Evolutionary conservation across 2,329 filamentous ascomycete genomes (phyloP), one percentile per base, ranked within the genome.

Genomic region (Trichoderma pleuroti): DNA sequence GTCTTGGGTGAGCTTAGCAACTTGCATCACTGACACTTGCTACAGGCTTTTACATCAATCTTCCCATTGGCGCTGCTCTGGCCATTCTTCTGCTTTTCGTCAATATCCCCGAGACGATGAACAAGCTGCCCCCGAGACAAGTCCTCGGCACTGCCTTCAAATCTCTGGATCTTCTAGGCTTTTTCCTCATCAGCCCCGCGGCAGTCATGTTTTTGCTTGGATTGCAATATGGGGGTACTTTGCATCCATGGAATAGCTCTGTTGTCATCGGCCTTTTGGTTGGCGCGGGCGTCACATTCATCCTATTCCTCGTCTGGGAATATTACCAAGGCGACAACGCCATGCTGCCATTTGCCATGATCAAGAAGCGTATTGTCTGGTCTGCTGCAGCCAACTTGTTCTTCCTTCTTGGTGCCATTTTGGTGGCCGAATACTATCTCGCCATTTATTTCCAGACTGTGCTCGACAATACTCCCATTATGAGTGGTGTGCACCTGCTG

Each of bases 391-490:
- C 49, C 1, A 46, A 32, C 12, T 0, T 56, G 42, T 67, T 67
- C 63, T 67, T 46, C 32, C 26, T 67, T 28, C 24, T 28, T 28
- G 39, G 39, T 4, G 26, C 32, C 0, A 26, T 57, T 36, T 34
- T 67, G 24, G 46, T 57, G 11, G 21, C 32, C 14, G 26, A 82
- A 5, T 84, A 84, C 76, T 86, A 81, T 73, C 76, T 87, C 6
- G 84, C 85, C 11, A 80, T 86, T 68, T 87, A 84, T 82, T 86
- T 86, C 76, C 84, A 86, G 71, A 82, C 81, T 14, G 81, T 85
- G 49, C 76, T 82, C 82, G 77, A 18, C 64, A 72, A 28, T 72
- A 75, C 1, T 76, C 78, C 30, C 68, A 79, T 6, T 54, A 77
- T 59, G 10, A 76, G 76, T 0, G 78, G 78, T 34, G 76, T 79